Base-by-base conservation (phyloP, 1,139 yeast species). In the Scheffersomyces titani region DNA sequence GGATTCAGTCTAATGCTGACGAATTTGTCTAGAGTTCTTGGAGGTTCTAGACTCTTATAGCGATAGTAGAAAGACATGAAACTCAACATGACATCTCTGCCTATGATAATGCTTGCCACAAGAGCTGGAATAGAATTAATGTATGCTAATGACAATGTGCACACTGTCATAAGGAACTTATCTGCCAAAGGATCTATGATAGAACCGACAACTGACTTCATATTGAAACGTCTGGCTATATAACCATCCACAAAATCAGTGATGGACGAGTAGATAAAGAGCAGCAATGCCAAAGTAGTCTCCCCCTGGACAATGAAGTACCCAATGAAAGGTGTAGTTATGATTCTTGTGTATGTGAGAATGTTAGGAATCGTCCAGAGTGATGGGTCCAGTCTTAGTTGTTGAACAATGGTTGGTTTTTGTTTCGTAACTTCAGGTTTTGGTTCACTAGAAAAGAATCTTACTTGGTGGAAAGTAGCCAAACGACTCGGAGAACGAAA, bases 141-240 rank as follows among this genome's bases (percentile, higher is more conserved):
- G 46, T 86, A 84, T 0, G 96, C 87, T 57, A 94, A 75, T 54
- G 97, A 86, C 0, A 88, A 78, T 0, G 98, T 92, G 55, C 97
- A 86, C 0, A 90, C 85, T 50, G 96, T 84, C 97, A 96, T 92
- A 51, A 96, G 77, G 22, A 90, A 77, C 71, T 96, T 96, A 69
- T 96, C 99, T 0, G 99, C 99, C 77, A 92, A 81, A 0, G 99
- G 99, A 67, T 96, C 99, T 49, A 96, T 77, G 20, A 96, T 88
- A 0, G 97, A 89, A 0, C 99, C 99, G 4, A 93, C 83, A 1
- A 90, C 88, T 0, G 97, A 87, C 65, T 86, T 85, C 82, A 89
- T 78, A 56, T 92, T 87, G 77, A 74, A 93, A 59, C 74, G 82
- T 55, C 99, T 80, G 9, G 99, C 99, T 62, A 96, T 85, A 67